Evolutionary conservation across 2,329 filamentous ascomycete genomes (phyloP), one percentile per base, ranked within the genome.

Genomic region (Akanthomyces lecanii): DNA sequence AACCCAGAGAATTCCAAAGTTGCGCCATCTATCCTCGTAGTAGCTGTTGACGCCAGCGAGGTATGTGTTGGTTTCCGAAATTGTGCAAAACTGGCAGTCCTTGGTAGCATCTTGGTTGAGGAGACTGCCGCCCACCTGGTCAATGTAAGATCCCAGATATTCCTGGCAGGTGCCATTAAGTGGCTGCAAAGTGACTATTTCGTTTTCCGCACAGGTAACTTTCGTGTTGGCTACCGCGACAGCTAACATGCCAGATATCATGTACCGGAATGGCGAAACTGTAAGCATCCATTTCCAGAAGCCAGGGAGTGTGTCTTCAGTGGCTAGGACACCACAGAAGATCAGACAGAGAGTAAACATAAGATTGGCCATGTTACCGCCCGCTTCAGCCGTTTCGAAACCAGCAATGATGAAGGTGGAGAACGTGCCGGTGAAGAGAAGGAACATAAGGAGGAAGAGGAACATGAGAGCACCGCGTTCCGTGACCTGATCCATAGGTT

Each of bases 391-490:
- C 33, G 85, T 85, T 62, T 91, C 88, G 64, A 93, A 84, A 18
- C 87, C 88, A 1, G 90, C 87, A 68, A 95, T 91, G 67, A 91
- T 79, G 77, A 94, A 85, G 65, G 89, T 85, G 10, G 90, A 87
- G 72, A 96, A 96, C 5, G 91, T 95, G 12, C 85, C 90, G 0
- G 89, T 88, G 76, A 93, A 94, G 61, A 96, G 76, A 67, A 94
- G 81, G 82, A 96, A 96, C 66, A 83, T 78, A 71, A 87, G 82
- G 47, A 93, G 79, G 68, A 92, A 85, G 30, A 96, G 79, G 79
- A 93, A 92, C 84, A 94, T 89, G 25, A 95, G 83, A 0, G 80
- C 89, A 11, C 91, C 90, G 36, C 91, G 89, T 69, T 91, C 85
- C 5, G 82, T 72, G 1, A 88, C 83, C 66, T 86, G 78, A 65